Evolutionary conservation across 176 grass and related monocot species (phyloP), one percentile per base, ranked within the genome.

Genomic region (Elaeis guineensis): DNA sequence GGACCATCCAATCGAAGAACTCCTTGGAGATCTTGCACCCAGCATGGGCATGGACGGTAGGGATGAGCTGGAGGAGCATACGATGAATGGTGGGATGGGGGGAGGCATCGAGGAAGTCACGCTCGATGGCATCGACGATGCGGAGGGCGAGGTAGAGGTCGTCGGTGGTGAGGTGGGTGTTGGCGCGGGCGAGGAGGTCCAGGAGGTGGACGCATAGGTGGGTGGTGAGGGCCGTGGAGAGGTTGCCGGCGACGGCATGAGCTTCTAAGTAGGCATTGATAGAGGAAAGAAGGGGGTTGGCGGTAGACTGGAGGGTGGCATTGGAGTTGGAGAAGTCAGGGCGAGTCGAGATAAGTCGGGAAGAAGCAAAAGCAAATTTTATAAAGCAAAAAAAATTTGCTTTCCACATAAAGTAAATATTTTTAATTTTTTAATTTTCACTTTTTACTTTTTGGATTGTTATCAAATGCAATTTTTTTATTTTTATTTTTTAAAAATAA

Each of bases 1-100:
- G 83, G 49, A 91, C 87, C 87, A 97, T 91, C 93, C 93, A 97
- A 26, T 97, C 81, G 7, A 81, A 77, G 67, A 97, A 97, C 62
- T 97, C 93, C 76, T 81, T 78, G 69, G 84, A 82, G 72, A 97
- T 97, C 75, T 83, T 80, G 60, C 89, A 84, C 81, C 91, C 81
- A 0, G 93, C 87, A 18, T 97, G 82, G 55, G 76, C 61, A 5
- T 84, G 84, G 60, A 91, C 77, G 3, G 93, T 81, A 11, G 93
- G 93, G n/a, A 97, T 75, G 28, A 85, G 77, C 14, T 55, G 71
- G 51, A 84, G 69, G 57, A 97, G 72, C 87, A 97, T 97, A 29
- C 84, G 78, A 22, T 76, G 84, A 63, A 97, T 76, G 26, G 93
- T 67, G 25, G 93, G 93, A 4, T 91, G 81, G 6, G 93, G 84